Evolutionary conservation across 805 yeast species (phyloP), one percentile per base, ranked within the genome.

Genomic region (Yarrowia sp.): DNA sequence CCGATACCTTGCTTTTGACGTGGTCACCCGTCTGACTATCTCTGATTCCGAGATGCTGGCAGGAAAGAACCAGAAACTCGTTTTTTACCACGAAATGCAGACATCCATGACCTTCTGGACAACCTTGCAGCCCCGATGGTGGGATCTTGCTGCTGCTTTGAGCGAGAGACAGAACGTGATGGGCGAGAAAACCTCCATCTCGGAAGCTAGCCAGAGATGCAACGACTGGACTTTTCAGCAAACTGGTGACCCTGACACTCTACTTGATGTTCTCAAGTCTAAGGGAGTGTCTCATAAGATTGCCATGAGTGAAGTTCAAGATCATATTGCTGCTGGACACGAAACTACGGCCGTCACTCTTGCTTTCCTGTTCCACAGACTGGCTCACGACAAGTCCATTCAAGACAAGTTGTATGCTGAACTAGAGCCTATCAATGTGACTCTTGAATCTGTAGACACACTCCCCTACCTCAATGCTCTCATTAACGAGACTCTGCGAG

Each of bases 291-390:
- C 69, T 1, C 77, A 75, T 40, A 71, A 72, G 70, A 73, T 78
- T 10, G 81, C 83, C 12, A 82, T 81, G n/a, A 78, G 84, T 42
- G 88, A 85, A 71, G 74, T 81, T 36, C 82, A 84, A 55, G 93
- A 89, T 73, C 91, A 89, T 74, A 82, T 88, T 46, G 88, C 89
- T 56, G 93, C 93, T 0, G 93, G 93, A 3, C 92, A 89, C 74
- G 89, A 88, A 74, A 89, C 93, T 5, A 88, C 90, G 0, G 91
- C 89, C 0, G 82, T 86, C 8, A 86, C 87, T n/a, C 75, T 89
- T 69, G 80, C 90, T 0, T 89, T 84, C 74, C 77, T 86, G 66
- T 56, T 56, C 63, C 63, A 56, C 19, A 41, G 48, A 91, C 1
- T 87, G 85, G 66, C 78, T 92, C 63, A 41, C 26, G 63, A 56